Conservation (phyloP, 176 grass and related monocot genomes). For the Oryza meyeriana region DNA sequence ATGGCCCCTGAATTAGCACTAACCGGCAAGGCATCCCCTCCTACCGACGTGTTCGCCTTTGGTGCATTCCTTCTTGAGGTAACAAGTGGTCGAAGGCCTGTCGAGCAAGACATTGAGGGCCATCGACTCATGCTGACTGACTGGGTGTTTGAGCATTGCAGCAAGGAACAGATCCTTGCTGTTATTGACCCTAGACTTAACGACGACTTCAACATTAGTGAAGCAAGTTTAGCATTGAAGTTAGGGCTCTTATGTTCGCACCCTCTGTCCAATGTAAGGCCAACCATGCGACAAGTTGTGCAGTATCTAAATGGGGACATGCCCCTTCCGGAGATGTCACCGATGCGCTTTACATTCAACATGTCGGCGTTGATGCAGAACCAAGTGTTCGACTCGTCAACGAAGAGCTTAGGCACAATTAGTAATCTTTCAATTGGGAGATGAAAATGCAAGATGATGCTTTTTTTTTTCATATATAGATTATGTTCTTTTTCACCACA, state of each 20-base stretch:
- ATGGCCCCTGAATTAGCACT: background rate
- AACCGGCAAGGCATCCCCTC: background rate
- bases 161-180: background rate
- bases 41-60: background rate
- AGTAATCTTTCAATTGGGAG: background rate
- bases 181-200: background rate
- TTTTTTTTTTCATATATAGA: background rate
- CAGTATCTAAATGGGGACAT: background rate
- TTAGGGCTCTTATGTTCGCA: background rate
- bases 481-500: background rate
- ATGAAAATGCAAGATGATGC: background rate
- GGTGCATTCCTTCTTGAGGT: background rate
- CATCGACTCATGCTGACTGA: background rate
- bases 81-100: background rate
- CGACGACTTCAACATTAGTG: background rate
- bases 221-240: background rate
- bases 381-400: background rate
- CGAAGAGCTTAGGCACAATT: background rate
- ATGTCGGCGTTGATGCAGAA: background rate
- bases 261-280: background rate
- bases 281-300: background rate
- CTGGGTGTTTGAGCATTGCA: background rate
- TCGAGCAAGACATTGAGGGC: background rate
- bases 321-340: background rate
- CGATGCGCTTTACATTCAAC: background rate